Conservation (phyloP, 1,139 yeast species). For the Hemisphaericaspora lyxosophila region DNA sequence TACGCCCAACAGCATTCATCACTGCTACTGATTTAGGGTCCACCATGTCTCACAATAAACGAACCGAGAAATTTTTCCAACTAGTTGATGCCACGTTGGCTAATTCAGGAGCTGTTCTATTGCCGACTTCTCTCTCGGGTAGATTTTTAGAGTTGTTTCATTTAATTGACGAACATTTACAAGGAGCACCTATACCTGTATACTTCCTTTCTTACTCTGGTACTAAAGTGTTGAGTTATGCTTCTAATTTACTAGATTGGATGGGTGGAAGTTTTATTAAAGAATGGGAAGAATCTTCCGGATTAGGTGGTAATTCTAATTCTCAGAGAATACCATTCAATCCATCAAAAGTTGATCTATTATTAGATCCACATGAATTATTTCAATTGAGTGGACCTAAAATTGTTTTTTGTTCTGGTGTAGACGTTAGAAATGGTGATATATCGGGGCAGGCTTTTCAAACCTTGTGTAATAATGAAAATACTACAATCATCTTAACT, state of each 20-base stretch:
- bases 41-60: constrained; percentile 58
- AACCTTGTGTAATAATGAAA: constrained; percentile 60
- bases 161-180: constrained; percentile 60
- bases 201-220: constrained; percentile 77
- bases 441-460: constrained; percentile 57
- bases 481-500: constrained; percentile 71
- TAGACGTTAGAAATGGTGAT: constrained; percentile 66
- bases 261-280: constrained; percentile 79
- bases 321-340: constrained; percentile 62
- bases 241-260: constrained; percentile 93
- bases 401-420: constrained; percentile 78
- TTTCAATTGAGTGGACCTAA: constrained; percentile 65
- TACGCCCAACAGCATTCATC: constrained; percentile 82
- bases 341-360: constrained; percentile 59
- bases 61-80: constrained; percentile 64
- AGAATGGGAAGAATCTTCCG: constrained; percentile 65
- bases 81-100: constrained; percentile 66
- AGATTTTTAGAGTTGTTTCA: constrained; percentile 79
- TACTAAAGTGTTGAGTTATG: constrained; percentile 74
- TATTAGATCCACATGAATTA: constrained; percentile 58
- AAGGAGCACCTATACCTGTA: constrained; percentile 65
- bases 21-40: constrained; percentile 77
- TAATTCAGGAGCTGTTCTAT: constrained; percentile 70
- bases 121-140: constrained; percentile 85
- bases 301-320: constrained; percentile 22